These are phyloP conservation scores for Flaveria brownii DNA, from an alignment of 129 eudicot species.

Conservation along the genomic window DNA sequence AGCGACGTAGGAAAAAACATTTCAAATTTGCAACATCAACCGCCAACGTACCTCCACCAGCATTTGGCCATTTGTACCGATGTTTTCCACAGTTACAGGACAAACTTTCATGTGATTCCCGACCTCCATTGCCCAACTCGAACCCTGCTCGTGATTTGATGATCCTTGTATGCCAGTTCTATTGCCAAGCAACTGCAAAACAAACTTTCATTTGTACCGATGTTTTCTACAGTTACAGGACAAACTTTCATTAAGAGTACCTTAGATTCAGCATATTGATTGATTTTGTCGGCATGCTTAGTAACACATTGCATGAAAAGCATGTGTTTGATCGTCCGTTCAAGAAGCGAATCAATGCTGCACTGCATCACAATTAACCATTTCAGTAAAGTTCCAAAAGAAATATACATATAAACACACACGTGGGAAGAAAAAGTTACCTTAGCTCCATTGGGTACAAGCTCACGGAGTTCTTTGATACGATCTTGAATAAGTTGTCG, in stretches of 20 bases:
- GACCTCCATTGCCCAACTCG: constrained; percentile 99
- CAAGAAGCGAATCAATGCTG: constrained; percentile 95
- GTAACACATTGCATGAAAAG: constrained; percentile 74
- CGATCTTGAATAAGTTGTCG: constrained; percentile 97
- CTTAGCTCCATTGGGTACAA: constrained; percentile 95
- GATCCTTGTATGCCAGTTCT: constrained; percentile 49
- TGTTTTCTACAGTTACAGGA: too few species aligned
- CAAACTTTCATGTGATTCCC: constrained; percentile 69
- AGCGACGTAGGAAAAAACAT: background rate
- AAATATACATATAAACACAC: background rate
- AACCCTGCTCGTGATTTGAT: constrained; percentile 66
- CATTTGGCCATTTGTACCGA: constrained; percentile 80
- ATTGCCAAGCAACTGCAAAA: constrained; percentile 54
- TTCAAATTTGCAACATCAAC: background rate
- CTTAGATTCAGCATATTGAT: constrained; percentile 65
- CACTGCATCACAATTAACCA: constrained; percentile 60
- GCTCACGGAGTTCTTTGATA: constrained; percentile 78
- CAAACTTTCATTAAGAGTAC: constrained; percentile 29
- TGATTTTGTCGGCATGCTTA: constrained; percentile 83
- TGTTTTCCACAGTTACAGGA: constrained; percentile 81
- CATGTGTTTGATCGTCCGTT: constrained; percentile 96
- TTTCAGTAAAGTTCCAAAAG: constrained; percentile 28
- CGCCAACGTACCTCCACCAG: constrained; percentile 61
- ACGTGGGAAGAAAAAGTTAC: constrained; percentile 27
- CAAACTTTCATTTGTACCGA: too few species aligned